Base-by-base conservation (phyloP, 345 rosid species). In the Aethionema arabicum region DNA sequence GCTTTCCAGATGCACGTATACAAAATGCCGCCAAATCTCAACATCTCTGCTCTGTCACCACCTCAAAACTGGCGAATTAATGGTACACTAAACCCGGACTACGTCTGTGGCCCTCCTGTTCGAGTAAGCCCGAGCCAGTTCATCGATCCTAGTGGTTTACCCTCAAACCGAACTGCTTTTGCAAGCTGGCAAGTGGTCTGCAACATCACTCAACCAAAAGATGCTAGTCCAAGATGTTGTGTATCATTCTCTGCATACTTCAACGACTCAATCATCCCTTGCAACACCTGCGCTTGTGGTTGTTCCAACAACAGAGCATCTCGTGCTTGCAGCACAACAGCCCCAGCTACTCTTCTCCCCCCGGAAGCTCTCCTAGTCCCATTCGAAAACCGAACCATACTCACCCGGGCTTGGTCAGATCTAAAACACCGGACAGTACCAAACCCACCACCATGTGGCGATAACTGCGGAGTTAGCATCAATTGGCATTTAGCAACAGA, bases 171-270 rank as follows among this genome's bases (percentile, higher is more conserved):
- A 37, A 79, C 95, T 15, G 92, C 92, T 32, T 74, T 93, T 68
- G 90, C 90, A 0, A 93, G 95, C 72, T 93, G 99, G 99, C 99
- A 93, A 67, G 85, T 93, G 46, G 97, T 93, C 47, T 93, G 99
- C 84, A 93, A 87, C 74, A 93, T 87, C 67, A 90, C 95, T 16
- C 81, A 73, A 41, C 78, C 85, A 51, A 85, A 81, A 75, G 80
- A 79, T 13, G 68, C 63, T 0, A 80, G 73, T 59, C 99, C 99
- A 7, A 85, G 72, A 69, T 93, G 97, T 44, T 93, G 99, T 11
- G 99, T 90, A 13, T 90, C 99, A 0, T 93, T 83, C 57, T 93
- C 99, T 53, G 82, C 99, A 0, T 90, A 82, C 79, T 90, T 81
- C 74, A 90, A 87, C 59, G 96, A 93, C 50, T 93, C 99, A 0